Evolutionary conservation across 495 filamentous ascomycete species (phyloP), one percentile per base, ranked within the genome.

Genomic region (Podospora didyma): DNA sequence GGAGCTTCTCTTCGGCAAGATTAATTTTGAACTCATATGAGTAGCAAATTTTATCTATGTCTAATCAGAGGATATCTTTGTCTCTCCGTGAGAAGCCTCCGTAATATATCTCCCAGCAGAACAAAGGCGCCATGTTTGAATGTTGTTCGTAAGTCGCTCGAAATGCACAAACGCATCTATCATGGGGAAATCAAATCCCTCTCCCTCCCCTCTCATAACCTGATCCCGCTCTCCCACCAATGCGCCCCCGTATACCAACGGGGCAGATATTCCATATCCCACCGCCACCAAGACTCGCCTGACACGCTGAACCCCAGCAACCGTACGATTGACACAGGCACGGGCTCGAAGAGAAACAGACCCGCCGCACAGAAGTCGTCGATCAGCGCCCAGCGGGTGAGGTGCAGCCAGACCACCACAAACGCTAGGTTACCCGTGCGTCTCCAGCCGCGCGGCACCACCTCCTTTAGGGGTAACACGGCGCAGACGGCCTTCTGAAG

Each of bases 171-270:
- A n/a, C n/a, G n/a, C n/a, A n/a, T n/a, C n/a, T n/a, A n/a, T n/a
- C n/a, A n/a, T n/a, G n/a, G n/a, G n/a, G n/a, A n/a, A n/a, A n/a
- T n/a, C n/a, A n/a, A n/a, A n/a, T n/a, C n/a, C n/a, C n/a, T n/a
- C n/a, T n/a, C n/a, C n/a, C n/a, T n/a, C n/a, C n/a, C 10, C 24
- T 16, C 19, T 72, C 60, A 81, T 26, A 81, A 23, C 11, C 73
- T 57, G 2, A 86, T 49, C 3, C 88, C 87, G 49, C 73, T 83
- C 54, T 85, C 77, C 88, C 87, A 90, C 79, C 83, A 90, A 26
- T 71, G 69, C 26, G 17, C 2, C 51, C 81, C 83, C 26, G 61
- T 67, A 57, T 77, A 76, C 59, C 72, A 76, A 50, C 81, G 66
- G 57, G 82, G 81, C 35, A 73, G 50, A 42, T 71, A 70, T 24